Conservation (phyloP, 2,329 filamentous ascomycete species). For the Curvularia spicifera region DNA sequence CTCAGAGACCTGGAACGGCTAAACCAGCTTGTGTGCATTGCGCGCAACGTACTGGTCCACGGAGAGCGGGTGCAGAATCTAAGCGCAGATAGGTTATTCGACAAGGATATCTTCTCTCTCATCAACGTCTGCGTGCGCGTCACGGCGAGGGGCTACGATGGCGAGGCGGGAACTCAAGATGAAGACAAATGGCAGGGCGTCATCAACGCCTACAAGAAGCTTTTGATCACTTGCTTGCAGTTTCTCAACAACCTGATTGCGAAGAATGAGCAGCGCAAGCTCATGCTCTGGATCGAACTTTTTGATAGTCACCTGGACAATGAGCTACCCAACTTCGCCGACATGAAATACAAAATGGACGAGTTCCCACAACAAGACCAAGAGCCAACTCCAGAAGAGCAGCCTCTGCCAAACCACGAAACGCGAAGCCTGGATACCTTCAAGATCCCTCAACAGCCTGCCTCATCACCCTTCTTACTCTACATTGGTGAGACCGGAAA, state of each 20-base stretch:
- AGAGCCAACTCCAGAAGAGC: conserved; percentile 23
- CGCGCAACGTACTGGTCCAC: conserved; percentile 66
- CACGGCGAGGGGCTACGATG: conserved; percentile 69
- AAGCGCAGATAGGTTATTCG: conserved; percentile 65
- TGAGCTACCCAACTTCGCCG: conserved; percentile 46
- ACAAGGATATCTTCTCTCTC: conserved; percentile 66
- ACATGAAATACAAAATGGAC: conserved; percentile 48
- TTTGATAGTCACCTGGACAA: conserved; percentile 63
- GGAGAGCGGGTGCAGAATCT: conserved; percentile 68
- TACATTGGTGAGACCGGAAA: conserved; percentile 50
- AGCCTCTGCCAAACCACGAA: conserved; percentile 20
- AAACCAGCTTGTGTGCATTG: conserved; percentile 67
- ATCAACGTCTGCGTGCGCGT: conserved; percentile 70
- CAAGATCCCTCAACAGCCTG: conserved; percentile 48
- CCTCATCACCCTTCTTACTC: conserved; percentile 50
- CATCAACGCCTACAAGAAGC: conserved; percentile 69
- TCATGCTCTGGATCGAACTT: conserved; percentile 69
- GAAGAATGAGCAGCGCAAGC: conserved; percentile 69
- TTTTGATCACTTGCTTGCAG: conserved; percentile 70
- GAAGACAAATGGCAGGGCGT: conserved; percentile 71
- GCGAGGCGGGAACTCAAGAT: conserved; percentile 65
- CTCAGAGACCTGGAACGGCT: conserved; percentile 68
- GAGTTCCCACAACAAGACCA: conserved; percentile 36
- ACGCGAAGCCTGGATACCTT: conserved; percentile 39
- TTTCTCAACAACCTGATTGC: conserved; percentile 71